Base-by-base conservation (phyloP, 768 basidiomycete species). In the Neoboletus brunneissimus region DNA sequence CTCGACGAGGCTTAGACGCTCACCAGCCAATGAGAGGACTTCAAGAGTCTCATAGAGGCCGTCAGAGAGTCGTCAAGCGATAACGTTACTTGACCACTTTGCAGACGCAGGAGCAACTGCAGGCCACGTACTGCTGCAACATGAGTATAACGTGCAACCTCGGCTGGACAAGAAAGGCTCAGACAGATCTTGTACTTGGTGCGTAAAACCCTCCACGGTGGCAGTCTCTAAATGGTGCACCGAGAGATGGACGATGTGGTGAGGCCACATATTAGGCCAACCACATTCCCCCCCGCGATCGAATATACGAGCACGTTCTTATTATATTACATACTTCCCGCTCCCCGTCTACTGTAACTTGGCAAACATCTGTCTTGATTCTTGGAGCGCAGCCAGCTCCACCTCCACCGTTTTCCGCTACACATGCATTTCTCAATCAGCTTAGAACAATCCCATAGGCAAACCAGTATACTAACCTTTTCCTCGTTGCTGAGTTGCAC, bases 401-500 rank as follows among this genome's bases (percentile, higher is more conserved):
- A 87, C 87, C 63, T 94, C 88, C 35, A 88, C 64, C 2, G 87
- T 63, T 20, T 61, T 63, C 45, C 62, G 62, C 62, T 64, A n/a
- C n/a, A 54, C 20, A 53, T 2, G 11, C 18, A 34, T 31, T 11
- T n/a, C 9, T 2, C 18, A 5, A 15, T 57, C 23, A 47, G 38
- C 20, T 25, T 4, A 9, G 18, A 34, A 22, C 25, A 0, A 12
- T 5, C 5, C 15, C 1, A 23, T 9, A n/a, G 1, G 3, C 0
- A 23, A 41, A 31, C 13, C 37, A 8, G 13, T 4, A 8, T 1
- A 8, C 49, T 4, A 2, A 94, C 92, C 87, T 90, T 94, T 34
- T 95, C 94, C 29, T 84, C 80, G 66, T 94, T 96, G 15, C 79
- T 74, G 9, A 77, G 67, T 43, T 89, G 80, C 40, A 95, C 93